phyloP scores from a whole-genome alignment of 768 basidiomycete genomes.

The Lentinula sp. region DNA sequence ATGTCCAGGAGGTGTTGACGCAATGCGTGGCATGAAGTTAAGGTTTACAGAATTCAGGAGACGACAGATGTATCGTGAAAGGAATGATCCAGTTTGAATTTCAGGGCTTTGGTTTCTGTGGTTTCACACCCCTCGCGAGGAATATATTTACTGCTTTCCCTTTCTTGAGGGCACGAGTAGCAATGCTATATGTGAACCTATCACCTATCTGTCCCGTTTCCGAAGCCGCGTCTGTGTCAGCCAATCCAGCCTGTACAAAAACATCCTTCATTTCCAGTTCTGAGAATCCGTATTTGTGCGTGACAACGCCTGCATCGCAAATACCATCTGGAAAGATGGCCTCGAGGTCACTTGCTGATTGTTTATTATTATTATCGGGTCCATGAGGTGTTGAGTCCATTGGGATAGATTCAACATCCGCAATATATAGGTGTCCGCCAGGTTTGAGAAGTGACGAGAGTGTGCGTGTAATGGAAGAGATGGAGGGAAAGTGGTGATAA shows the following conservation, averaged over 20 bases:
- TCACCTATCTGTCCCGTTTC: not conserved
- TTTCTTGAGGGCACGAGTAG: not conserved
- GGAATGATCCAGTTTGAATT: no score
- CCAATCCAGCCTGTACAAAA: not conserved
- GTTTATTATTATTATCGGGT: not conserved
- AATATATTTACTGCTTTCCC: conserved; percentile 4
- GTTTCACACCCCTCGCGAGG: not conserved
- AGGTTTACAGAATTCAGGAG: not conserved
- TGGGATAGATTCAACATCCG: conserved; percentile 31
- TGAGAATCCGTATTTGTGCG: conserved; percentile 2
- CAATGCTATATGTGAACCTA: not conserved
- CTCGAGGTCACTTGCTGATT: not conserved
- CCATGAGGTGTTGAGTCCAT: not conserved
- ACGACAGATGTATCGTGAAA: no score
- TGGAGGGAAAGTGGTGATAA: conserved; percentile 57
- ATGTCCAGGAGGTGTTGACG: conserved; percentile 2
- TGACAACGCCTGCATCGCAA: not conserved
- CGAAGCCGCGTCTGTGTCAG: not conserved
- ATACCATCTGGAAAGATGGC: not conserved
- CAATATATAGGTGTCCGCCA: conserved; percentile 47
- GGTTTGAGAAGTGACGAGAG: conserved; percentile 50
- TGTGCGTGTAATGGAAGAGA: conserved; percentile 37
- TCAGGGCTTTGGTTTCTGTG: not conserved
- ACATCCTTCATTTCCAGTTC: not conserved
- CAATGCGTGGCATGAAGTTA: not conserved